phyloP scores from a whole-genome alignment of 208 protist genomes.

The Acanthamoeba castellanii region DNA sequence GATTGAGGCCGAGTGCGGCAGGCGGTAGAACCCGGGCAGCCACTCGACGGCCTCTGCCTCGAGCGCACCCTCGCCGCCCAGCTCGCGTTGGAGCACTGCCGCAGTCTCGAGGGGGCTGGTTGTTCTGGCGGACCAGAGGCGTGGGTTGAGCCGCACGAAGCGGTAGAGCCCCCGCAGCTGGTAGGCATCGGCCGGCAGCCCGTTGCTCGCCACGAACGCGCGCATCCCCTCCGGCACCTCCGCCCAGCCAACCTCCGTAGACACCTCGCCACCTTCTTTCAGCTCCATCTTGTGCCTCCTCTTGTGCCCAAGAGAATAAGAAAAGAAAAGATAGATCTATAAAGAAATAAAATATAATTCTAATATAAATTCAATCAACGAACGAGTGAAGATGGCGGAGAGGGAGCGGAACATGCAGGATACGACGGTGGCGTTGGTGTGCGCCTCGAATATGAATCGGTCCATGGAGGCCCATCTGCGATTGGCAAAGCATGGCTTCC shows the following conservation, averaged over 20 bases:
- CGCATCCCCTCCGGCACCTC: slow-evolving; percentile 19
- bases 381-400: slow-evolving; percentile 22
- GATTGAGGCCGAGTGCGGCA: background rate
- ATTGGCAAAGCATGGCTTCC: slow-evolving; percentile 74
- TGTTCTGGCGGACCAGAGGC: background rate
- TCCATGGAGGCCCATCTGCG: slow-evolving; percentile 81
- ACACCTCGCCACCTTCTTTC: background rate
- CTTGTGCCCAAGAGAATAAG: background rate
- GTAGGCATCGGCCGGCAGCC: slow-evolving; percentile 77
- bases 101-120: background rate
- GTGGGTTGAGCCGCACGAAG: slow-evolving; percentile 77
- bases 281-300: background rate
- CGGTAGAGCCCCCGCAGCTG: slow-evolving; percentile 59
- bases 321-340: background rate
- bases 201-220: slow-evolving; percentile 76
- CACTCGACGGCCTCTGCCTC: slow-evolving; percentile 13
- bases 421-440: slow-evolving; percentile 79
- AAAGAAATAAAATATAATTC: too few relatives aligned
- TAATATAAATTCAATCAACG: background rate
- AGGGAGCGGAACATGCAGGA: slow-evolving; percentile 63
- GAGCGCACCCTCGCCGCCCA: background rate
- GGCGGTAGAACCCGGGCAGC: slow-evolving; percentile 48
- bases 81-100: background rate
- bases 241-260: background rate
- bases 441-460: slow-evolving; percentile 85